These are phyloP conservation scores for Schizothecium vesticola DNA, from an alignment of 495 filamentous ascomycete species.

Conservation along the genomic window DNA sequence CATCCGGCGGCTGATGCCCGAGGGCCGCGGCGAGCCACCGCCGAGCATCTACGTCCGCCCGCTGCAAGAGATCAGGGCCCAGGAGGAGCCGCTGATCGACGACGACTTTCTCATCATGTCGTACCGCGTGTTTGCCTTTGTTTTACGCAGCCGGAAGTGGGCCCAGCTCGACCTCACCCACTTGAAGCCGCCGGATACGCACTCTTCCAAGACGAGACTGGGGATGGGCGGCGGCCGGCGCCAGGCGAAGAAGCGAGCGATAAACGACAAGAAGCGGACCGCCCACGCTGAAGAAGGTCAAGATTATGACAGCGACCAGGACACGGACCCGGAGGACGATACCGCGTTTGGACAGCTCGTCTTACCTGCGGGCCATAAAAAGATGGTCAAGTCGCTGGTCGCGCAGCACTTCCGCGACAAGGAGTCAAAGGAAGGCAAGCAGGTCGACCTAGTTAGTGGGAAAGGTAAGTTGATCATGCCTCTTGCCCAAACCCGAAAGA, in stretches of 20 bases:
- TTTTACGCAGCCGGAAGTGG: conserved; percentile 41
- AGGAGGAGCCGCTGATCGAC: conserved; percentile 19
- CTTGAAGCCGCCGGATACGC: no score
- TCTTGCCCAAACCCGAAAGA: no score
- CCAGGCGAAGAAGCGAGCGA: no score
- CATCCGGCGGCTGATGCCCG: conserved; percentile 20
- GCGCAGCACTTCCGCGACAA: conserved; percentile 38
- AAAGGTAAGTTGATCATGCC: conserved; percentile 37
- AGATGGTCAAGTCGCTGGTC: conserved; percentile 35
- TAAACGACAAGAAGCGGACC: background rate
- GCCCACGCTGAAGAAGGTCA: conserved; percentile 13
- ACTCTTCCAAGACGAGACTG: no score
- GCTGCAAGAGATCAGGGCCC: conserved; percentile 8
- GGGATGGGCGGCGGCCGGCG: no score
- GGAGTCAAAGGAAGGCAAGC: conserved; percentile 21
- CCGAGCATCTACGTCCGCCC: conserved; percentile 16
- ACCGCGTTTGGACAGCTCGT: conserved; percentile 37
- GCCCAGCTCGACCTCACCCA: conserved; percentile 21
- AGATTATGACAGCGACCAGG: background rate
- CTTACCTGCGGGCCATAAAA: conserved; percentile 28
- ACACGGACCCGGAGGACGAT: conserved; percentile 7
- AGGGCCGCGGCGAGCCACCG: conserved; percentile 9
- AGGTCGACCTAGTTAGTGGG: conserved; percentile 36
- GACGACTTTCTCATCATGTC: conserved; percentile 38
- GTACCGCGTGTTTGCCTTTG: conserved; percentile 39